Evolutionary conservation across 2,329 filamentous ascomycete genomes (phyloP).

Genomic region (Raffaelea deltoideospora): DNA sequence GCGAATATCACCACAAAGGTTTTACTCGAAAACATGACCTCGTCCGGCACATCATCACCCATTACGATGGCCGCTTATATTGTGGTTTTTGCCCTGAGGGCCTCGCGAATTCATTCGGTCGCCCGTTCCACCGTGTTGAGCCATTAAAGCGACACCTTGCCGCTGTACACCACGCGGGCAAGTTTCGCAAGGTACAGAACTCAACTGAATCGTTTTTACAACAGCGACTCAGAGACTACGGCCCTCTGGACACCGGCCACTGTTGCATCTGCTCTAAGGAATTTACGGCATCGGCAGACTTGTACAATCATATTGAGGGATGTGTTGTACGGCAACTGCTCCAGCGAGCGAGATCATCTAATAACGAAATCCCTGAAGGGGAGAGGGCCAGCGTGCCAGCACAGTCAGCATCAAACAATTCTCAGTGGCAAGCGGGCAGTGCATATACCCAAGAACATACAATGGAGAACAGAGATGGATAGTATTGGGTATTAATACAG

Average conservation of each 20-base stretch:
- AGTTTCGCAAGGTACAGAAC: constrained; percentile 4
- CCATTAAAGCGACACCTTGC: constrained; percentile 5
- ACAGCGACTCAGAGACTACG: neutral
- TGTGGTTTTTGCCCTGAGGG: constrained; percentile 5
- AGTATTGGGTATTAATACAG: too few species aligned
- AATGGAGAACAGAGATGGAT: too few species aligned
- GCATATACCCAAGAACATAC: too few species aligned
- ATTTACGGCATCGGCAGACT: neutral
- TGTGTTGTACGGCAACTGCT: constrained; percentile 3
- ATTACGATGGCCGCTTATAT: constrained; percentile 4
- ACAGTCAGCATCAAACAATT: too few species aligned
- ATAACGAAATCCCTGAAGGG: neutral
- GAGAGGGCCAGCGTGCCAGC: neutral
- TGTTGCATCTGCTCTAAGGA: constrained; percentile 1
- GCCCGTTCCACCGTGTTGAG: constrained; percentile 2
- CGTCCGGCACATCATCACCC: constrained; percentile 5
- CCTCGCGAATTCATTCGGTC: constrained; percentile 1
- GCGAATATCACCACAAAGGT: constrained; percentile 3
- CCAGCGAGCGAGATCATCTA: neutral
- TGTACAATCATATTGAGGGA: constrained; percentile 5
- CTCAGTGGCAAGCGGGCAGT: too few species aligned
- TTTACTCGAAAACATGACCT: constrained; percentile 5
- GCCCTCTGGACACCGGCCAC: neutral
- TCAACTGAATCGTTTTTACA: constrained; percentile 2
- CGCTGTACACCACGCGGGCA: constrained; percentile 2